Evolutionary conservation across 495 filamentous ascomycete species (phyloP).

Genomic region (Trichoderma asperelloides): DNA sequence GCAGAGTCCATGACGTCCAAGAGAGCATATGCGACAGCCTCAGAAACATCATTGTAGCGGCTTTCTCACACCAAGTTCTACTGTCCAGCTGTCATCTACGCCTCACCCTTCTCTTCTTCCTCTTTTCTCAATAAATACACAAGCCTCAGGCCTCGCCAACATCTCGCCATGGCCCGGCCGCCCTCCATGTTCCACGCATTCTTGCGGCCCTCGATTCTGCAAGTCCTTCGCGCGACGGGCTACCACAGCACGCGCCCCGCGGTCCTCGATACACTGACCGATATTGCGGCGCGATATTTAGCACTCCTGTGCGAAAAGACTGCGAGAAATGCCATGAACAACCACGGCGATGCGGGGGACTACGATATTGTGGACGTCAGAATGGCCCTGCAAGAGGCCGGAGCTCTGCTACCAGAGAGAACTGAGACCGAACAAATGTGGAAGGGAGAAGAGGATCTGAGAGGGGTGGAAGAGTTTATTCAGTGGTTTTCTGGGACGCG

Average conservation of each 20-base stretch:
- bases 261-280: slow-evolving; percentile 68
- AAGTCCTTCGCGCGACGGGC: slow-evolving; percentile 79
- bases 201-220: slow-evolving; percentile 70
- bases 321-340: slow-evolving; percentile 45
- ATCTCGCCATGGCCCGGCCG: slow-evolving; percentile 30
- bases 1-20: background rate
- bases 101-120: background rate
- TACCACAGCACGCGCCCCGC: slow-evolving; percentile 67
- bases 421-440: slow-evolving; percentile 24
- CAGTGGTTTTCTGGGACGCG: slow-evolving; percentile 60
- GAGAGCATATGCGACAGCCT: background rate
- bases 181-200: slow-evolving; percentile 60
- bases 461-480: slow-evolving; percentile 63
- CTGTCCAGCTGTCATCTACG: background rate
- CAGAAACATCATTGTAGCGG: background rate
- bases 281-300: slow-evolving; percentile 67
- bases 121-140: background rate
- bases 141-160: background rate
- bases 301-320: slow-evolving; percentile 56
- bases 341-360: slow-evolving; percentile 26
- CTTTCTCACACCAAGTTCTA: background rate
- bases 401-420: slow-evolving; percentile 55
- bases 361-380: slow-evolving; percentile 66
- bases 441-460: slow-evolving; percentile 54
- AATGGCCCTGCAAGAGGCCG: slow-evolving; percentile 69